phyloP scores from a whole-genome alignment of 2,329 filamentous ascomycete species.

The Diaporthe helianthi region DNA sequence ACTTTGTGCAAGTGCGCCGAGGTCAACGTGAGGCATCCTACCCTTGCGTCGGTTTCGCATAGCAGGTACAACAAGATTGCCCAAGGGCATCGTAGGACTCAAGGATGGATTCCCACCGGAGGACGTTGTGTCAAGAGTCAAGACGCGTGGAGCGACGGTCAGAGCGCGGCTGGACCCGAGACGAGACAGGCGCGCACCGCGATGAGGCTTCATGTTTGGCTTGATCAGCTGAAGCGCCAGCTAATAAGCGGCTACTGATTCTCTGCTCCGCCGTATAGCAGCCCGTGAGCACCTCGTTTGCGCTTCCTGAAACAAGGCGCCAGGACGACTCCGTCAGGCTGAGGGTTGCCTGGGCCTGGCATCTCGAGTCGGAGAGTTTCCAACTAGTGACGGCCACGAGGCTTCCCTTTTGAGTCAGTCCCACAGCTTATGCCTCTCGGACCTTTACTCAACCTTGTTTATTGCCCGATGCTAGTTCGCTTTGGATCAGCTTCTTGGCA shows the following conservation, averaged over 20 bases:
- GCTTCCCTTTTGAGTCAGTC: slow-evolving; percentile 15
- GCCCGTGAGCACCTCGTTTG: neutral
- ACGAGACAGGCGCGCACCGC: neutral
- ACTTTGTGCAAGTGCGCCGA: neutral
- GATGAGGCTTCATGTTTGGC: neutral
- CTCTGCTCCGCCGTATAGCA: neutral
- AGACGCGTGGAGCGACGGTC: slow-evolving; percentile 8
- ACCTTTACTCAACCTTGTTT: slow-evolving; percentile 17
- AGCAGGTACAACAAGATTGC: neutral
- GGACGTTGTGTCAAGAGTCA: neutral
- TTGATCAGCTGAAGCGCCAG: neutral
- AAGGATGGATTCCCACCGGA: neutral
- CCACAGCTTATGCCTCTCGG: neutral
- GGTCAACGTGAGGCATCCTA: neutral
- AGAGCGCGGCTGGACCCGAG: neutral
- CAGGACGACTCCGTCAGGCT: neutral
- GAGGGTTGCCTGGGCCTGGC: neutral
- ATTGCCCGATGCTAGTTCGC: slow-evolving; percentile 21
- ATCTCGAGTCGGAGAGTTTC: slow-evolving; percentile 13
- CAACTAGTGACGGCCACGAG: neutral
- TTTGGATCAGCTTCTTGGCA: neutral
- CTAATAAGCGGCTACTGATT: slow-evolving; percentile 13
- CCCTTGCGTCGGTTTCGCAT: neutral
- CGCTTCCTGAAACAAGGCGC: slow-evolving; percentile 8
- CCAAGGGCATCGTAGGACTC: neutral